Evolutionary conservation across 495 filamentous ascomycete species (phyloP), one percentile per base, ranked within the genome.

Genomic region (Trichocladium uniseriatum): DNA sequence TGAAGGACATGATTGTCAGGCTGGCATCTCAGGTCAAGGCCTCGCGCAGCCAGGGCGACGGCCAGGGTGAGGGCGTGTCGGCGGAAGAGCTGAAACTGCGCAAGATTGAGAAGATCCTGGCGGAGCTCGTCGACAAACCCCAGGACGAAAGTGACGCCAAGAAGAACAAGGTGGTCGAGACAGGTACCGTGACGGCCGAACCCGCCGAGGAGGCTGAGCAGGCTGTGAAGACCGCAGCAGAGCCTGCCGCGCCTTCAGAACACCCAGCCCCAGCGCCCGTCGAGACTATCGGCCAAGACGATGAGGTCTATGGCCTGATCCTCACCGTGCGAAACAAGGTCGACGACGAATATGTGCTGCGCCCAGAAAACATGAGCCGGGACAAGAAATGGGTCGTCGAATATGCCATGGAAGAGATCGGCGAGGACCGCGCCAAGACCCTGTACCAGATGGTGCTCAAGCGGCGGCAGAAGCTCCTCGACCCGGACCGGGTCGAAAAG

Each of bases 321-420:
- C 68, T 95, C 27, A 81, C 79, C 0, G 70, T 87, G 48, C 77
- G 77, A 48, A 91, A 88, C 66, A 76, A 74, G 48, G 75, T 95
- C 45, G 87, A 95, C 64, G 80, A 75, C 20, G 42, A 67, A 15
- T 69, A 74, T 44, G 81, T 89, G 8, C 49, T 64, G 1, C 79
- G 89, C 2, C 86, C 88, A 0, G 42, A 61, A 1, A 39, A 71
- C 1, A 61, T 94, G 36, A 53, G 27, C 0, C 39, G 65, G 11
- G 10, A 15, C 2, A 79, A 90, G 53, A 62, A 67, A 1, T 98
- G 92, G 91, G 63, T 65, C 0, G 67, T 96, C 34, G 81, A 94
- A 47, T 95, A 94, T 64, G 71, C 78, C 20, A 61, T 95, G 27
- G 65, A 72, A 38, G 84, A 92, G 57, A 60, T 76, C 4, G 5